Conservation (phyloP, 1,284 basidiomycete species). For the Trichosporon asahii region DNA sequence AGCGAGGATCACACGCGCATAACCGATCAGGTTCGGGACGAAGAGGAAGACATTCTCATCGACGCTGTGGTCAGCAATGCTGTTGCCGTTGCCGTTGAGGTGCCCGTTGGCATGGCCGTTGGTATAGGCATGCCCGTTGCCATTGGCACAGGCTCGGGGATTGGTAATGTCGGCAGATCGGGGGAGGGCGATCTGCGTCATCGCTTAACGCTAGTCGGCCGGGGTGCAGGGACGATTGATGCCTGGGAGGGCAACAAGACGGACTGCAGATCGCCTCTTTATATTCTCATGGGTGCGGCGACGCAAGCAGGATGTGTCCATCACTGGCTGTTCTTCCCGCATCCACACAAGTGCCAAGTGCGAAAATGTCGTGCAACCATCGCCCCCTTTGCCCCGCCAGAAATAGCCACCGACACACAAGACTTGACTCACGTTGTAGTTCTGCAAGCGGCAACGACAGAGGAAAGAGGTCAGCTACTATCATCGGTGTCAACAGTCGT, state of each 20-base stretch:
- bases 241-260: background rate
- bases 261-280: background rate
- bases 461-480: background rate
- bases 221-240: background rate
- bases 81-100: background rate
- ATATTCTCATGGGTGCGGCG: background rate
- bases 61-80: conserved; percentile 23
- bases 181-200: conserved; percentile 7
- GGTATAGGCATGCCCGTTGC: background rate
- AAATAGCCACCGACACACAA: background rate
- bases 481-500: background rate
- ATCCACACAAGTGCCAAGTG: background rate
- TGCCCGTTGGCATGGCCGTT: background rate
- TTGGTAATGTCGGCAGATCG: background rate
- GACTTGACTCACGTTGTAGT: conserved; percentile 38
- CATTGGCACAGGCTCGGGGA: background rate
- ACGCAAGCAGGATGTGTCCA: background rate
- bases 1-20: conserved; percentile 85
- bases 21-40: conserved; percentile 95
- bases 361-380: background rate
- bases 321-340: background rate
- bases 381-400: background rate
- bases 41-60: conserved; percentile 91
- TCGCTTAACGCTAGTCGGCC: background rate
- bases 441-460: conserved; percentile 19